Conservation (phyloP, 208 protist species). For the Trypanosoma lewisi region DNA sequence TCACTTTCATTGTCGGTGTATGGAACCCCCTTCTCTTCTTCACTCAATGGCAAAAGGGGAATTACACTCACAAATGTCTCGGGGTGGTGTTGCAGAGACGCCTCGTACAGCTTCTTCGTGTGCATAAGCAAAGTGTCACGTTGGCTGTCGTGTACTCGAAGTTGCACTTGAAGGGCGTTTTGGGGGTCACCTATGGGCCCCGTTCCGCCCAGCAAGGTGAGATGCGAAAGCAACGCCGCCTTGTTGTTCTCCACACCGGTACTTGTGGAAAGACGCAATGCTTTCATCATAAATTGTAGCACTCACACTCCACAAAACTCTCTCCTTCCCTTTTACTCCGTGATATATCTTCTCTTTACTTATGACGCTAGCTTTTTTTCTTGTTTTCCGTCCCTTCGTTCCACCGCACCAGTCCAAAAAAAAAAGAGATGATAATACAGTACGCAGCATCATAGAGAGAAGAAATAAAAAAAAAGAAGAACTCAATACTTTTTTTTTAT, state of each 20-base stretch:
- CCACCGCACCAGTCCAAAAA: conserved; percentile 2
- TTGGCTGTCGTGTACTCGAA: conserved; percentile 44
- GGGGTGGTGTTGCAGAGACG: conserved; percentile 37
- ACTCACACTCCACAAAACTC: conserved; percentile 6
- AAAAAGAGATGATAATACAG: too few species aligned
- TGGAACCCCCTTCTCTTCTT: not conserved
- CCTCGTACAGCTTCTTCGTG: conserved; percentile 57
- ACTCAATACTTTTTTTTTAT: not conserved
- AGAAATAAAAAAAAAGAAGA: conserved; percentile 24
- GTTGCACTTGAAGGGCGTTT: conserved; percentile 36
- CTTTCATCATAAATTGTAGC: conserved; percentile 5
- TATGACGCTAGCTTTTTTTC: not conserved
- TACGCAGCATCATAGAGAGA: too few species aligned
- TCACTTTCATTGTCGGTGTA: not conserved
- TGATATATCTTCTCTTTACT: not conserved
- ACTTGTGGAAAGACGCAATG: conserved; percentile 13
- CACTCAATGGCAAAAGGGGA: conserved; percentile 24
- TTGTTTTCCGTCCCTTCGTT: conserved; percentile 3
- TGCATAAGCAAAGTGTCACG: conserved; percentile 67
- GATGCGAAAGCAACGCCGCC: conserved; percentile 9
- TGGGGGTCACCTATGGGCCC: conserved; percentile 4
- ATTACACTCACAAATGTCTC: conserved; percentile 59
- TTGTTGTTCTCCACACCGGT: conserved; percentile 19
- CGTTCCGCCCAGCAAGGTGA: not conserved
- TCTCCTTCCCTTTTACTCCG: not conserved